Conservation (phyloP, 2,329 filamentous ascomycete species). For the Neofusicoccum ribis region DNA sequence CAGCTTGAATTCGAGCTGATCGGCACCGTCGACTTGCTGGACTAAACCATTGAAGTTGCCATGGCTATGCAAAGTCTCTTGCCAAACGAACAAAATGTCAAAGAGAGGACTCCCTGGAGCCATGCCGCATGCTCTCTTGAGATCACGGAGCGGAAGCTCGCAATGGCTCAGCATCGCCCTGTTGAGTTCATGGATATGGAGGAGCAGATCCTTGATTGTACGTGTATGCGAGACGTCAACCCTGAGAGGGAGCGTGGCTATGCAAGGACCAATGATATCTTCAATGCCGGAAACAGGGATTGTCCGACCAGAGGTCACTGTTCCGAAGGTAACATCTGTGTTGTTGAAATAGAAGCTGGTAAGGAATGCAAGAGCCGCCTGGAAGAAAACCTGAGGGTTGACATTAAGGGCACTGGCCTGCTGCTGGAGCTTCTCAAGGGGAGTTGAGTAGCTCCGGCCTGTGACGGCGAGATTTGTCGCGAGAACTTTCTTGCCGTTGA, state of each 20-base stretch:
- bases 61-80: constrained; percentile 63
- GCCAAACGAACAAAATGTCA: constrained; percentile 80
- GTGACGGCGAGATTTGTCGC: background rate
- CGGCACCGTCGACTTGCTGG: constrained; percentile 59
- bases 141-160: constrained; percentile 65
- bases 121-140: constrained; percentile 62
- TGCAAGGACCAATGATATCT: constrained; percentile 74
- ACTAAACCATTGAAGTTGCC: constrained; percentile 44
- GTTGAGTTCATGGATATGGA: constrained; percentile 64
- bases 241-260: constrained; percentile 74
- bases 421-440: constrained; percentile 29
- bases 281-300: constrained; percentile 71
- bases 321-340: constrained; percentile 71
- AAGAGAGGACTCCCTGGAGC: constrained; percentile 63
- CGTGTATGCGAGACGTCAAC: constrained; percentile 50
- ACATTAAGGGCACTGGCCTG: constrained; percentile 47
- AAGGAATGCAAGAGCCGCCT: constrained; percentile 68
- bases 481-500: constrained; percentile 44
- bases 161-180: constrained; percentile 65
- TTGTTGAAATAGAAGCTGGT: constrained; percentile 65
- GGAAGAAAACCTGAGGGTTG: constrained; percentile 72
- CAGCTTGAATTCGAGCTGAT: constrained; percentile 74
- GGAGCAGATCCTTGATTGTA: constrained; percentile 62
- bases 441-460: background rate
- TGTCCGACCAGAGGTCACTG: constrained; percentile 79